Evolutionary conservation across 176 grass and related monocot genomes (phyloP), one percentile per base, ranked within the genome.

Genomic region (Thinopyrum elongatum): DNA sequence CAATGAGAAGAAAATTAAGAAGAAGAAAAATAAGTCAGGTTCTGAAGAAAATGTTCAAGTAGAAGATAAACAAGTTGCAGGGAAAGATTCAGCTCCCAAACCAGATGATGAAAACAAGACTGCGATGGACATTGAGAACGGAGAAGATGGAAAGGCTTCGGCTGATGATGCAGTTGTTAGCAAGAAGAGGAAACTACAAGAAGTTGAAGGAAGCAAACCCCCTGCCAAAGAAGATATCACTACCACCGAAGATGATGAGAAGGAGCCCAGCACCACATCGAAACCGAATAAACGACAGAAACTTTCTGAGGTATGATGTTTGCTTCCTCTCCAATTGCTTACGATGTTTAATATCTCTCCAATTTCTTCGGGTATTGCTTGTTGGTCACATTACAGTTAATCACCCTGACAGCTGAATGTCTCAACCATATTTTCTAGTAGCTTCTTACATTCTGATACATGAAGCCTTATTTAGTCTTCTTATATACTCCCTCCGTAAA

Each of bases 211-310:
- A 86, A 80, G 36, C 65, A 73, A 41, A 9, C 33, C 36, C 47
- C 61, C 29, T 85, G 35, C 36, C 4, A 44, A 89, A 83, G 87
- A 90, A 83, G 79, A 80, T 41, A 60, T 29, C 62, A 58, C 82
- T 67, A 31, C 59, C 21, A 61, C 23, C 25, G 85, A 93, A 42
- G 74, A 85, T 78, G 80, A 93, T 67, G 46, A 19, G 4, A 79
- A 55, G 1, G 75, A 89, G 19, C 53, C 77, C 57, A 80, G 80
- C 80, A 70, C 49, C 17, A 6, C 59, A 59, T 47, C 46, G 31
- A 90, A 89, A 73, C 78, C 91, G 6, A 90, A 69, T 28, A 94
- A 91, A 91, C 92, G 88, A 55, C 91, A 92, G 59, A 93, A 93
- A 25, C 28, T 85, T 63, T 92, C 81, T 39, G 96, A 99, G 70